Conservation (phyloP, 225 moss, liverwort and hornwort species). For the Anthoceros angustus region DNA sequence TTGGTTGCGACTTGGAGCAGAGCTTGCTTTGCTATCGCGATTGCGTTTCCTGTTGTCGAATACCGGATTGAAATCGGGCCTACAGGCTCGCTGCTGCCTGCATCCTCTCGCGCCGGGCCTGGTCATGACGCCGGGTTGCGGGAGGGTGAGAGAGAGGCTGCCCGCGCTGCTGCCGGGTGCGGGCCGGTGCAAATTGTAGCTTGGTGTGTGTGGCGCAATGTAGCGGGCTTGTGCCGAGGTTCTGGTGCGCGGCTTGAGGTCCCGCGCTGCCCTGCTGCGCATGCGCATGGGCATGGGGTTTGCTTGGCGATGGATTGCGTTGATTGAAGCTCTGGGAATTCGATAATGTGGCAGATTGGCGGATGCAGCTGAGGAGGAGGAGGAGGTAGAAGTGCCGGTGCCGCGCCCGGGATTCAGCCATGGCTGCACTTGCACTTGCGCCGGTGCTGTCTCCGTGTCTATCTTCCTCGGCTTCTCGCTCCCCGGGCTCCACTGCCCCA, state of each 20-base stretch:
- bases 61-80: too few species aligned
- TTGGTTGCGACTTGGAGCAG: too few species aligned
- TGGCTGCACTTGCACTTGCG: background rate
- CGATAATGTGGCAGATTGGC: background rate
- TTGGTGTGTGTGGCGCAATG: background rate
- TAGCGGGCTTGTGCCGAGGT: background rate
- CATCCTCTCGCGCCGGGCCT: too few species aligned
- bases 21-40: too few species aligned
- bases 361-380: background rate
- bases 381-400: background rate
- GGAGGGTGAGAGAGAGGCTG: too few species aligned
- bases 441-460: background rate
- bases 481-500: background rate
- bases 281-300: background rate
- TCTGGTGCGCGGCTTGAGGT: background rate
- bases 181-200: background rate
- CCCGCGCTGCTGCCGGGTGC: too few species aligned
- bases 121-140: too few species aligned
- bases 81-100: too few species aligned
- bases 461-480: background rate
- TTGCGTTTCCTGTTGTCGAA: too few species aligned
- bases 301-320: background rate
- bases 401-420: background rate
- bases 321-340: background rate
- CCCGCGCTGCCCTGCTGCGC: background rate